These are phyloP conservation scores for Xylariaceae sp. DNA, from an alignment of 2,329 filamentous ascomycete species.

Conservation along the genomic window DNA sequence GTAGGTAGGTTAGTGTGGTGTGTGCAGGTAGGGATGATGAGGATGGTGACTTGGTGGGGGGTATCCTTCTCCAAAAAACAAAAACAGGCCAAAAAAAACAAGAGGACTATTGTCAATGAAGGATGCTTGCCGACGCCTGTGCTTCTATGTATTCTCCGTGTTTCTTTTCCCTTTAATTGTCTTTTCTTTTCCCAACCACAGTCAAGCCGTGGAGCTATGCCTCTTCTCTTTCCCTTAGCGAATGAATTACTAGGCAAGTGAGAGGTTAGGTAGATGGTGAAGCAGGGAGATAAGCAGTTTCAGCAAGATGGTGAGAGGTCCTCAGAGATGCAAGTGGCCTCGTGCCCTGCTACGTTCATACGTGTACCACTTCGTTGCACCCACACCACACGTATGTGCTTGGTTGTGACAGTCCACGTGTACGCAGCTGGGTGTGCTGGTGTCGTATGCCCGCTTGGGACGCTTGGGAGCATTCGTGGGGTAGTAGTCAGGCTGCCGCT, in stretches of 20 bases:
- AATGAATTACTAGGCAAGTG: not conserved
- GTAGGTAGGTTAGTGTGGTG: not conserved
- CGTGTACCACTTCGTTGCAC: conserved; percentile 27
- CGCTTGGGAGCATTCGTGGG: conserved; percentile 25
- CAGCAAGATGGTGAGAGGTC: conserved; percentile 3
- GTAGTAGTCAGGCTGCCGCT: conserved; percentile 26
- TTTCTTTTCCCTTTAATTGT: not conserved
- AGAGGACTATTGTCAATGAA: conserved; percentile 6
- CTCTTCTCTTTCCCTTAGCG: conserved; percentile 2
- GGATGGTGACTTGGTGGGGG: conserved; percentile 10
- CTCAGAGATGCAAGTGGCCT: conserved; percentile 10
- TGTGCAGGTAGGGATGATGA: conserved; percentile 5
- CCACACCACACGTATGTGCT: conserved; percentile 15
- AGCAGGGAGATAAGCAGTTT: conserved; percentile 9
- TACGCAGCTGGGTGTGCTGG: conserved; percentile 18
- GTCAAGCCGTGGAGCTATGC: conserved; percentile 9
- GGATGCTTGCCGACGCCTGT: not conserved
- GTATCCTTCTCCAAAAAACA: conserved; percentile 12
- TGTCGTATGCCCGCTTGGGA: conserved; percentile 7
- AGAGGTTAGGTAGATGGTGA: conserved; percentile 16
- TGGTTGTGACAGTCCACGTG: conserved; percentile 29
- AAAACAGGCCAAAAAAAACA: not conserved
- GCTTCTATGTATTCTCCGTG: not conserved
- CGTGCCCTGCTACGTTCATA: conserved; percentile 23
- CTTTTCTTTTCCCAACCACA: conserved; percentile 3